Percentiles rank a stretch among this genome's conserved stretches.
phyloP scores from a whole-genome alignment of 2,329 filamentous ascomycete genomes.

The Stagonosporopsis cucurbitacearum region DNA sequence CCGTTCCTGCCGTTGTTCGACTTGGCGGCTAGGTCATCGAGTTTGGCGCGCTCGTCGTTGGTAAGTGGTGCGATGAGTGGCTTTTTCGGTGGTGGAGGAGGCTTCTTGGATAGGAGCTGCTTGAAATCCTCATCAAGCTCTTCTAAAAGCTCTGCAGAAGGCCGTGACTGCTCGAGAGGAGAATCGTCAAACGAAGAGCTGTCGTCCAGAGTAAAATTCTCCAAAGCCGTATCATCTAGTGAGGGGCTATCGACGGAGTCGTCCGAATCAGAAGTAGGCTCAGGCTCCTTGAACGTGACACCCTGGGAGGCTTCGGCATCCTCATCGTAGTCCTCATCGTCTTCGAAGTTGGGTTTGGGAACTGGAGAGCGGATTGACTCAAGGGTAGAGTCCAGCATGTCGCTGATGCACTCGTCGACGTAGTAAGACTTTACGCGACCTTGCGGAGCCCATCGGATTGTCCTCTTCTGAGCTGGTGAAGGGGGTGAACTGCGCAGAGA shows the following conservation, averaged over 20 bases:
- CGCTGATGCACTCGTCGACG: slow-evolving; percentile 27
- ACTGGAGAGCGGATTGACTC: slow-evolving; percentile 22
- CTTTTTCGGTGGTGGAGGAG: slow-evolving; percentile 14
- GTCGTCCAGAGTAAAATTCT: background rate
- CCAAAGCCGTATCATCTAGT: background rate
- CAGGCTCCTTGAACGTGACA: background rate
- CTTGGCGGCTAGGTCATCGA: slow-evolving; percentile 23
- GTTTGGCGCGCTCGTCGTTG: slow-evolving; percentile 19
- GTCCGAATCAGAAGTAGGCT: slow-evolving; percentile 4
- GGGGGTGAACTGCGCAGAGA: background rate
- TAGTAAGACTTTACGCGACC: slow-evolving; percentile 26
- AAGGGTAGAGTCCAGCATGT: slow-evolving; percentile 34
- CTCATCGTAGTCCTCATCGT: background rate
- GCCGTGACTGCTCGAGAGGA: slow-evolving; percentile 26
- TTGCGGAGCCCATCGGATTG: slow-evolving; percentile 23
- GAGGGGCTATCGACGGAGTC: slow-evolving; percentile 4
- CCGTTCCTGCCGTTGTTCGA: slow-evolving; percentile 26
- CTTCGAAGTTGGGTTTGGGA: background rate
- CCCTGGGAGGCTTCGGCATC: background rate
- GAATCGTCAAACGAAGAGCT: slow-evolving; percentile 18
- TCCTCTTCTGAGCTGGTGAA: slow-evolving; percentile 11
- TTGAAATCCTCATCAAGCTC: slow-evolving; percentile 27
- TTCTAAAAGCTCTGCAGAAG: slow-evolving; percentile 30
- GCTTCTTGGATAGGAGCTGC: slow-evolving; percentile 19
- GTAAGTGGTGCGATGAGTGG: slow-evolving; percentile 31